Conservation (phyloP, 2,329 filamentous ascomycete genomes). For the Helotiales sp. region DNA sequence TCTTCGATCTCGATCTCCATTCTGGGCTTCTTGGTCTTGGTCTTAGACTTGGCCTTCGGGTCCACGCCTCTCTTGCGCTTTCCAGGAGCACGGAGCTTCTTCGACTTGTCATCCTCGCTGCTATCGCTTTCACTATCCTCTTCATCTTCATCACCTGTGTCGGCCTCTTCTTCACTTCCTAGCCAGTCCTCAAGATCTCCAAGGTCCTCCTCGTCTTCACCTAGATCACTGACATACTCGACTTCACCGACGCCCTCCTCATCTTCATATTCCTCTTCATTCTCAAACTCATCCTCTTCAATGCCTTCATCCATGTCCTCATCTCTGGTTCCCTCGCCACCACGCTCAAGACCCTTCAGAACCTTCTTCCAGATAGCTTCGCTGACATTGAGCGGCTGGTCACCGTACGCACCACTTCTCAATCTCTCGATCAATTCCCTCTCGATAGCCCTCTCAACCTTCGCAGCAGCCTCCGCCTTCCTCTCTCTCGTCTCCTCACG, state of each 20-base stretch:
- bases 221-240: conserved; percentile 92
- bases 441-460: conserved; percentile 95
- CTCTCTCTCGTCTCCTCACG: conserved; percentile 77
- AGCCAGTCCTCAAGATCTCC: conserved; percentile 92
- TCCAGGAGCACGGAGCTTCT: conserved; percentile 61
- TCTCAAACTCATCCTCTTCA: conserved; percentile 75
- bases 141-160: conserved; percentile 55
- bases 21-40: conserved; percentile 48
- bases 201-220: conserved; percentile 80
- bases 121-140: conserved; percentile 59
- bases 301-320: conserved; percentile 89
- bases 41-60: conserved; percentile 49
- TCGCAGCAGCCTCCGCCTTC: conserved; percentile 81
- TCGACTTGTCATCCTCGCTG: conserved; percentile 55
- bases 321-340: conserved; percentile 81
- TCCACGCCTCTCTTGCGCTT: conserved; percentile 49
- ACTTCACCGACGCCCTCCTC: conserved; percentile 74
- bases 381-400: conserved; percentile 92
- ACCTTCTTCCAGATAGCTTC: conserved; percentile 98
- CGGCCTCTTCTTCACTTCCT: conserved; percentile 64
- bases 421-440: conserved; percentile 90
- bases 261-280: conserved; percentile 67
- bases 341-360: conserved; percentile 84
- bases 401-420: conserved; percentile 90
- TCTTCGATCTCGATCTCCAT: conserved; percentile 80